Percentiles rank a stretch among this genome's conserved stretches.
These are phyloP conservation scores for Pestalotiopsis sp. DNA, from an alignment of 2,329 filamentous ascomycete species.

Conservation along the genomic window DNA sequence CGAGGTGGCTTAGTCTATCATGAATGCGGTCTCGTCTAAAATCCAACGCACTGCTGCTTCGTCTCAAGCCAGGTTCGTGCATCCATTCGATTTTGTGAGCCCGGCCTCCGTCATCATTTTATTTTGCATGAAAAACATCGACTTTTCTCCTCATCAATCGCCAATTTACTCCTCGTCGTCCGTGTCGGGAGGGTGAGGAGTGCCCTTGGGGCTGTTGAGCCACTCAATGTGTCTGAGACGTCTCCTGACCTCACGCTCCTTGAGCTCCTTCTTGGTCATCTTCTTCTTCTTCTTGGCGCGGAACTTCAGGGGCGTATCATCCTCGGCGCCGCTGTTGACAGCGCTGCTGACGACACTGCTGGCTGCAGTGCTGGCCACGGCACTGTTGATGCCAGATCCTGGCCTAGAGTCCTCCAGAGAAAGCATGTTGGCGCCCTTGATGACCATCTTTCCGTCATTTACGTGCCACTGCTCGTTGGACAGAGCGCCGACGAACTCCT, in stretches of 20 bases:
- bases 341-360: slow-evolving; percentile 62
- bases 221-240: slow-evolving; percentile 84
- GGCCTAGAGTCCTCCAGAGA: slow-evolving; percentile 82
- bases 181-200: slow-evolving; percentile 75
- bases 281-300: slow-evolving; percentile 94
- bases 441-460: slow-evolving; percentile 81
- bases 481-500: slow-evolving; percentile 95
- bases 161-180: slow-evolving; percentile 66
- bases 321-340: slow-evolving; percentile 83
- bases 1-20: slow-evolving; percentile 4
- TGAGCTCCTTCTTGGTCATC: slow-evolving; percentile 94
- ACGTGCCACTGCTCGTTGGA: slow-evolving; percentile 98
- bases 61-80: not conserved
- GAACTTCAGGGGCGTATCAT: slow-evolving; percentile 83
- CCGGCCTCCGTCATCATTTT: not conserved
- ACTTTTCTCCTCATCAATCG: not conserved
- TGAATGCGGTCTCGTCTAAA: slow-evolving; percentile 10
- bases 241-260: slow-evolving; percentile 87
- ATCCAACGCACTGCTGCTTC: slow-evolving; percentile 6
- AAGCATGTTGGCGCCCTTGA: slow-evolving; percentile 77
- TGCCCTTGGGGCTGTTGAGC: slow-evolving; percentile 86
- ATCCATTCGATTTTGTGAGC: not conserved
- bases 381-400: slow-evolving; percentile 58
- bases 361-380: slow-evolving; percentile 57
- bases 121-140: not conserved